Evolutionary conservation across 169 alveolate genomes (phyloP), one percentile per base, ranked within the genome.

Genomic region (Eimeria acervulina): DNA sequence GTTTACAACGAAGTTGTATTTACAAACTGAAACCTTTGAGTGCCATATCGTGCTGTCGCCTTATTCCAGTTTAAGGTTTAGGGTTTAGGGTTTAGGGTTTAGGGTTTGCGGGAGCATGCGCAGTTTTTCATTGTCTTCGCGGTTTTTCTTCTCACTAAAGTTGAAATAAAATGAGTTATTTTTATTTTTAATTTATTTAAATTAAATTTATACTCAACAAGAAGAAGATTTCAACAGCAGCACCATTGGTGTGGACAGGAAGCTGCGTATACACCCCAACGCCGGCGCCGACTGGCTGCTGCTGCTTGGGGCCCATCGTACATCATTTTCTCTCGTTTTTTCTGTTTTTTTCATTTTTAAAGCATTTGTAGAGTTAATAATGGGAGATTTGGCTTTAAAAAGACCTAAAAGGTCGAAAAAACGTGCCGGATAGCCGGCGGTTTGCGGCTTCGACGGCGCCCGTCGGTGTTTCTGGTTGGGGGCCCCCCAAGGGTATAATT

Each of bases 11-110:
- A 36, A 74, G 31, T n/a, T n/a, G n/a, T n/a, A n/a, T n/a, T n/a
- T n/a, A n/a, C n/a, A n/a, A n/a, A n/a, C n/a, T n/a, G n/a, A n/a
- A n/a, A n/a, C 80, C n/a, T 4, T 21, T 68, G 80, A 68, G 38
- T 1, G 44, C 2, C 10, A 19, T 5, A 10, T n/a, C 74, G 28
- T 61, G 55, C 55, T 47, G 55, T 7, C n/a, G n/a, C n/a, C n/a
- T n/a, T n/a, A n/a, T n/a, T n/a, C 55, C 15, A 23, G 26, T 55
- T 55, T 55, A 55, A 23, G 66, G 66, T 55, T 19, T 55, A 55
- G 66, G 80, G 42, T 28, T 68, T 68, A 68, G 80, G 80, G 80
- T 68, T 68, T 68, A 68, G 80, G 80, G 80, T 68, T 68, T 68
- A 68, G 40, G 42, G 80, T 68, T n/a, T 31, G 5, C 28, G 74